These are phyloP conservation scores for Fusarium sambucinum DNA, from an alignment of 2,329 filamentous ascomycete species.

Conservation along the genomic window DNA sequence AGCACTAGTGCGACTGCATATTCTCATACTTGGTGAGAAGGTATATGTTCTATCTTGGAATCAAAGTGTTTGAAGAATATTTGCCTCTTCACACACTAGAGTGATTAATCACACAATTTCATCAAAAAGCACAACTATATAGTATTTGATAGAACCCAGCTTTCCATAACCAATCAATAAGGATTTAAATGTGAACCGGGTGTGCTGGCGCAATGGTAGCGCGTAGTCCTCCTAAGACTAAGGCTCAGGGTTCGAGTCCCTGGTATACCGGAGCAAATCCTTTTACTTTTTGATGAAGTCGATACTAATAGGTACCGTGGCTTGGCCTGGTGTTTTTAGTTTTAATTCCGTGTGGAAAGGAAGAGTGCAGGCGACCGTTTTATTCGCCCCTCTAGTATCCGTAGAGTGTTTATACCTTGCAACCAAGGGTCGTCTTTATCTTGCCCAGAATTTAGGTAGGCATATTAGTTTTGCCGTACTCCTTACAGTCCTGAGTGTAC, in stretches of 20 bases:
- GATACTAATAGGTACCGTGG: background rate
- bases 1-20: background rate
- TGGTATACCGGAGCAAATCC: constrained; percentile 46
- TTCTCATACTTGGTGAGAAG: background rate
- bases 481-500: background rate
- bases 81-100: background rate
- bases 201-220: constrained; percentile 53
- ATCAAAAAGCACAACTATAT: constrained; percentile 1
- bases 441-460: background rate
- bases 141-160: background rate
- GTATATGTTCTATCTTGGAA: background rate
- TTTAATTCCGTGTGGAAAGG: background rate
- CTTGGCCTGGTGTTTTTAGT: constrained; percentile 9
- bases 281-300: background rate
- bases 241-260: constrained; percentile 58
- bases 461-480: background rate
- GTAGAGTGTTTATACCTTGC: background rate
- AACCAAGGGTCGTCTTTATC: background rate
- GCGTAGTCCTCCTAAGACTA: constrained; percentile 57
- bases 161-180: constrained; percentile 38
- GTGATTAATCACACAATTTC: background rate
- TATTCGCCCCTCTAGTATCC: background rate
- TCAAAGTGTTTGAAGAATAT: background rate
- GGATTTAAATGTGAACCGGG: constrained; percentile 13
- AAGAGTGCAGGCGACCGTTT: background rate